phyloP scores from a whole-genome alignment of 306 rosid genomes.

The Fragaria vesca region DNA sequence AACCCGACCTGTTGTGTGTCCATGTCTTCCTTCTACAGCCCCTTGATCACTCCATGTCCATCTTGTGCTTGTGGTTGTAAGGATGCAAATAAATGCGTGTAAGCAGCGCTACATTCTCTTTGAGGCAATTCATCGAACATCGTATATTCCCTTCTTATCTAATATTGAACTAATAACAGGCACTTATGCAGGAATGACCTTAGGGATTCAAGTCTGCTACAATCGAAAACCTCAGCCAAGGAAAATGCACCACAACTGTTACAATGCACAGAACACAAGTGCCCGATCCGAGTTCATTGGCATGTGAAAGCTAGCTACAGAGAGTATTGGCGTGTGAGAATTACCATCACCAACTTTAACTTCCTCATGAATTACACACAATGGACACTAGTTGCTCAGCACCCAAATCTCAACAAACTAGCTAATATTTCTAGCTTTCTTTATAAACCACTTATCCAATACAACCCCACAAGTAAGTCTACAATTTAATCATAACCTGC shows the following conservation, averaged over 20 bases:
- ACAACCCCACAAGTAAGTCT: slow-evolving; percentile 55
- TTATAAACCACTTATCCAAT: slow-evolving; percentile 56
- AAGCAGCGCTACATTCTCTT: neutral
- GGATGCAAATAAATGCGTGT: slow-evolving; percentile 37
- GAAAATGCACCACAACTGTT: slow-evolving; percentile 44
- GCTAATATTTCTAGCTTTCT: slow-evolving; percentile 55
- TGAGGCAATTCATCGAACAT: neutral
- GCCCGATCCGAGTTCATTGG: slow-evolving; percentile 70
- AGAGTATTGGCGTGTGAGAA: slow-evolving; percentile 56
- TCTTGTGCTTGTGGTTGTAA: slow-evolving; percentile 62
- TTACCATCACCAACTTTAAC: slow-evolving; percentile 62
- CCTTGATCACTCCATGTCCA: slow-evolving; percentile 56
- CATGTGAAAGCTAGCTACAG: slow-evolving; percentile 56
- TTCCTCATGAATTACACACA: slow-evolving; percentile 45
- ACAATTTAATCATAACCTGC: neutral
- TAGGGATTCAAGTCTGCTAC: slow-evolving; percentile 16
- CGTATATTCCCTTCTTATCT: neutral
- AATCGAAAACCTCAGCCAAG: slow-evolving; percentile 14
- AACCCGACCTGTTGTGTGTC: slow-evolving; percentile 68
- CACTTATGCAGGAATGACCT: slow-evolving; percentile 43
- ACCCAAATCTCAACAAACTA: slow-evolving; percentile 69
- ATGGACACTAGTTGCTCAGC: slow-evolving; percentile 64
- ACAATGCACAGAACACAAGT: slow-evolving; percentile 58
- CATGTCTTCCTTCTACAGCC: slow-evolving; percentile 60
- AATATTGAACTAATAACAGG: neutral